Base-by-base conservation (phyloP, 2,329 filamentous ascomycete genomes). In the Venturia asperata region DNA sequence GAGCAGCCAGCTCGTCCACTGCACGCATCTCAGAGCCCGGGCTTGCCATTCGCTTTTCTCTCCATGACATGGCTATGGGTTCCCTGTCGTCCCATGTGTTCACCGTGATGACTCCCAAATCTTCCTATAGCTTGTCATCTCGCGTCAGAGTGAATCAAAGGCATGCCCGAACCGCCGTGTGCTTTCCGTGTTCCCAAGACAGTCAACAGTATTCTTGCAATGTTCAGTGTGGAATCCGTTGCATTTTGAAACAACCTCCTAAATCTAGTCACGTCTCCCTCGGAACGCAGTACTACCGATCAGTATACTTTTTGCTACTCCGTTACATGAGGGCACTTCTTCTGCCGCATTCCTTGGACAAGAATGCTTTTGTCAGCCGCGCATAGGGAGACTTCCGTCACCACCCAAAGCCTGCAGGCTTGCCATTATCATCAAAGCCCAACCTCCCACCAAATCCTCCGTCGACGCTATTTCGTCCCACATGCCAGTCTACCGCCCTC, bases 91-190 rank as follows among this genome's bases (percentile, higher is more conserved):
- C 17, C 21, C 52, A 58, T 58, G 52, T 58, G 52, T 58, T 58
- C 52, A 13, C 52, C 15, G 30, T 37, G 27, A 58, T 58, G 52
- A 58, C 52, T 58, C 52, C 52, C 52, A 58, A 58, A 34, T 34
- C 52, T 21, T 58, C 52, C 11, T 37, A n/a, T n/a, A 58, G 52
- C 52, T 56, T 58, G 52, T 58, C 52, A 58, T 58, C 30, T 58
- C 52, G 52, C 52, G 52, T 58, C 52, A 58, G 52, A 58, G 52
- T n/a, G 15, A 58, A 58, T 58, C 52, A 58, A 58, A 58, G 4
- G 52, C 52, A n/a, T 2, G 37, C 30, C 52, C 27, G 52, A 34
- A 17, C 47, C 21, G 21, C 24, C 21, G 17, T 52, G 47, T 21
- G 21, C 47, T 52, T 6, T 52, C 9, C 21, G 15, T 17, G 11